phyloP scores from a whole-genome alignment of 495 filamentous ascomycete species.

The Sphaerosporella brunnea region DNA sequence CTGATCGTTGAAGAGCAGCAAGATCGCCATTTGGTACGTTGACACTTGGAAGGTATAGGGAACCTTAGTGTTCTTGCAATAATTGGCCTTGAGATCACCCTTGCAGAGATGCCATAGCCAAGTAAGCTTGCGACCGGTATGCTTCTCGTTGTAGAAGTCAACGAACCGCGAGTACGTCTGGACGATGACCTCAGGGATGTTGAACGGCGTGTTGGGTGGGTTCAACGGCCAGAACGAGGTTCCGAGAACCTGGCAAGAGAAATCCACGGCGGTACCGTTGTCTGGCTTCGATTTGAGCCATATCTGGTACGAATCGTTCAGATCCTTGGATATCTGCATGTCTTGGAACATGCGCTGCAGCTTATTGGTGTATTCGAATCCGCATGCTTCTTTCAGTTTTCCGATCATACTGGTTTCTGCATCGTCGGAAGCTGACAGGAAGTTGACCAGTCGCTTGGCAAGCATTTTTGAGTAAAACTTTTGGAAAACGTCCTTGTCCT shows the following conservation, averaged over 20 bases:
- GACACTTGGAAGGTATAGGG: slow-evolving; percentile 97
- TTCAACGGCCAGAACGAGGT: slow-evolving; percentile 95
- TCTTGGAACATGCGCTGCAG: slow-evolving; percentile 99
- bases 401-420: slow-evolving; percentile 98
- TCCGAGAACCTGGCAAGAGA: slow-evolving; percentile 47
- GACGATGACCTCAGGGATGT: slow-evolving; percentile 64
- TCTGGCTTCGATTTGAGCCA: slow-evolving; percentile 35
- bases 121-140: slow-evolving; percentile 85
- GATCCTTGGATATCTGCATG: slow-evolving; percentile 94
- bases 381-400: slow-evolving; percentile 96
- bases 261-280: slow-evolving; percentile 27
- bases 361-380: slow-evolving; percentile 98
- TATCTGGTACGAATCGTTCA: slow-evolving; percentile 70
- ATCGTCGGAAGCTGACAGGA: slow-evolving; percentile 86
- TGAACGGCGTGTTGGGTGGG: slow-evolving; percentile 68
- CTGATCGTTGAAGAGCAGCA: slow-evolving; percentile 88
- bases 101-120: slow-evolving; percentile 99
- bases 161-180: slow-evolving; percentile 77
- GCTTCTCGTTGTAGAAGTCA: slow-evolving; percentile 86
- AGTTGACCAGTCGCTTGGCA: slow-evolving; percentile 84
- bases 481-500: slow-evolving; percentile 99
- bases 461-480: slow-evolving; percentile 98
- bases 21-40: slow-evolving; percentile 89
- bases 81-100: slow-evolving; percentile 87
- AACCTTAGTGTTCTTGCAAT: slow-evolving; percentile 69